Evolutionary conservation across 805 yeast genomes (phyloP), one percentile per base, ranked within the genome.

Genomic region (Candida montana): DNA sequence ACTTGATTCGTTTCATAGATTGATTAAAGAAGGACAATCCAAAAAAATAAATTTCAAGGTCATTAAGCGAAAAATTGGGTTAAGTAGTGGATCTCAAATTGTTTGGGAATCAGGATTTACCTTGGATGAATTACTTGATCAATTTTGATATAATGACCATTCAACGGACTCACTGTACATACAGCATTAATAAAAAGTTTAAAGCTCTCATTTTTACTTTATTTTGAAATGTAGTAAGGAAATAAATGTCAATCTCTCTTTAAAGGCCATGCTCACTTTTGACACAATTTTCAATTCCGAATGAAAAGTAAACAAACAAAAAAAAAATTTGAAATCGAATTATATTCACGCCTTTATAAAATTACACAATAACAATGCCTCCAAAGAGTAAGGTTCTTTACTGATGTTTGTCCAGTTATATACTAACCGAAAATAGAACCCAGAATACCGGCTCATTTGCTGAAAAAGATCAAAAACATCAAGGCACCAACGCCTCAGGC

Each of bases 351-450:
- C n/a, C n/a, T n/a, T n/a, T n/a, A n/a, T n/a, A n/a, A n/a, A n/a
- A n/a, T n/a, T n/a, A 21, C 24, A 21, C 6, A 9, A 21, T 11
- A 30, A 16, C 17, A 30, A 16, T 27, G 31, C 29, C 31, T 38
- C 53, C 53, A 12, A 51, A 50, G 33, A 49, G 53, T 50, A 20
- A 31, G 54, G 35, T 5, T 3, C 7, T 21, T 21, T 21, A 9
- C 9, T 21, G 9, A 6, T 7, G 9, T 21, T 9, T 21, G 9
- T 21, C 24, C 5, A 13, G 11, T 7, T 13, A 1, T 7, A 21
- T 21, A 11, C 29, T 11, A 5, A 26, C 29, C 11, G 9, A 8
- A 11, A 26, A 9, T 13, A 41, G 45, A 41, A 20, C 41, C 49
- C 5, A 43, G 39, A 26, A 30, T 35, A 9, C 41, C 58, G 4